A percentile compares a stretch with the other conserved stretches of the same genome.
These are phyloP conservation scores for Neurospora pannonica DNA, from an alignment of 495 filamentous ascomycete species.

Conservation along the genomic window DNA sequence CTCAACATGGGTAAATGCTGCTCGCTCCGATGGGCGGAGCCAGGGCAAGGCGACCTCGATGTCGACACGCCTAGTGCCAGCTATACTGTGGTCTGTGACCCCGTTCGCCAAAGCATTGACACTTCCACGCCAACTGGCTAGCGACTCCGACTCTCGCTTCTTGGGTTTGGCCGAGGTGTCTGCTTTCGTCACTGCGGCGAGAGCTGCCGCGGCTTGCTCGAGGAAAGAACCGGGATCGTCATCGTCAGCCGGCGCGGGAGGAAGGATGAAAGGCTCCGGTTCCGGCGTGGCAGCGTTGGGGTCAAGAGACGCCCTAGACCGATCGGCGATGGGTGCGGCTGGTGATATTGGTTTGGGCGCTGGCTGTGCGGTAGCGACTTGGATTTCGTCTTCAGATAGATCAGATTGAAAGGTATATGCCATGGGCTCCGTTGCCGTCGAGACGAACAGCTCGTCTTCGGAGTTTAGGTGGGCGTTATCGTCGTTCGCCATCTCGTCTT, in stretches of 20 bases:
- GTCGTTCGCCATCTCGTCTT: conserved; percentile 5
- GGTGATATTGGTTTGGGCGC: not conserved
- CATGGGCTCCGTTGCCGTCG: conserved; percentile 2
- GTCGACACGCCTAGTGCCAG: conserved; percentile 1
- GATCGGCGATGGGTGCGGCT: not conserved
- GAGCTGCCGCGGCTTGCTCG: conserved; percentile 6
- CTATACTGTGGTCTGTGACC: not conserved
- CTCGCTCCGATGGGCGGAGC: conserved; percentile 7
- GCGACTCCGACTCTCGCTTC: not conserved
- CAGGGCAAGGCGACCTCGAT: conserved; percentile 18
- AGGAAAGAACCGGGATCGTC: not conserved
- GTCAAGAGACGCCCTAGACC: not conserved
- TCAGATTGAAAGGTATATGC: conserved; percentile 16
- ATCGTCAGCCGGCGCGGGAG: not conserved
- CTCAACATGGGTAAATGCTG: conserved; percentile 6
- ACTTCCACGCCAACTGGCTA: not conserved
- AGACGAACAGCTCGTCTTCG: conserved; percentile 13
- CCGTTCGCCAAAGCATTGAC: not conserved
- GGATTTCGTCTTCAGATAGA: conserved; percentile 14
- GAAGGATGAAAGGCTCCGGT: not conserved
- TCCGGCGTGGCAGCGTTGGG: not conserved
- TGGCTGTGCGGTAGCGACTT: not conserved
- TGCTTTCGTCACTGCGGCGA: not conserved
- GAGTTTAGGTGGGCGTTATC: conserved; percentile 5
- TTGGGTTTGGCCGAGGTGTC: not conserved